Conservation (phyloP, 2,329 filamentous ascomycete genomes). For the Xylaria sp. region DNA sequence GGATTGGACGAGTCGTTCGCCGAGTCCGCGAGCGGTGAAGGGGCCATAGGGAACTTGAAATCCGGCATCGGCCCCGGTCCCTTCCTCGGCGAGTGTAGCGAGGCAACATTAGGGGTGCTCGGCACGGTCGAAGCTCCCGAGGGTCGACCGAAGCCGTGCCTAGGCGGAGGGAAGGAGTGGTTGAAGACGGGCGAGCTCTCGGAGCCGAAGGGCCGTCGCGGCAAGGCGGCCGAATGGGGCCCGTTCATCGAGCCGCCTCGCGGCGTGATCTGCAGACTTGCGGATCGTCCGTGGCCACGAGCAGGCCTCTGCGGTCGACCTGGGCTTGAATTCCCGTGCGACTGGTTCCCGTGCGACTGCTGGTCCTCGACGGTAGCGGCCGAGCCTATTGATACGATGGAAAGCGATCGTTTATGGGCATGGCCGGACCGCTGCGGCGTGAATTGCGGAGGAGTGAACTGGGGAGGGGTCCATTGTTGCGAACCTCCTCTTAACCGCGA, state of each 20-base stretch:
- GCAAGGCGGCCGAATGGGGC: conserved; percentile 44
- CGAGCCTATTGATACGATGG: conserved; percentile 77
- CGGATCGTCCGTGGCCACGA: conserved; percentile 74
- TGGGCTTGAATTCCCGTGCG: conserved; percentile 46
- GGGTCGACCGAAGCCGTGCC: conserved; percentile 44
- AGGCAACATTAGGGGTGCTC: conserved; percentile 46
- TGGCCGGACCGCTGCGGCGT: conserved; percentile 47
- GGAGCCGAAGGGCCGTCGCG: conserved; percentile 48
- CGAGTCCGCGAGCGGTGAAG: conserved; percentile 44
- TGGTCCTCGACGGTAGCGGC: conserved; percentile 50
- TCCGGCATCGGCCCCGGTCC: conserved; percentile 53
- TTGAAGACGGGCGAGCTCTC: conserved; percentile 55
- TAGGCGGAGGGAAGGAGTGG: conserved; percentile 56
- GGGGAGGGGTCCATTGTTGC: conserved; percentile 46
- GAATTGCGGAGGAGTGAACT: conserved; percentile 31
- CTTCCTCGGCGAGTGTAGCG: conserved; percentile 44
- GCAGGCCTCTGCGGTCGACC: conserved; percentile 52
- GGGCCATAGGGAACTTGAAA: conserved; percentile 58
- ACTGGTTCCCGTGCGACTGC: too few relatives aligned
- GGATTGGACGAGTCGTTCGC: conserved; percentile 32
- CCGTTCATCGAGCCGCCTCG: conserved; percentile 48
- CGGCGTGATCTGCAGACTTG: conserved; percentile 77
- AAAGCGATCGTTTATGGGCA: conserved; percentile 74
- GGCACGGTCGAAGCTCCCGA: conserved; percentile 48
- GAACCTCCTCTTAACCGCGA: conserved; percentile 51